Evolutionary conservation across 2,329 filamentous ascomycete species (phyloP).

Genomic region (Sclerotinia subarctica): DNA sequence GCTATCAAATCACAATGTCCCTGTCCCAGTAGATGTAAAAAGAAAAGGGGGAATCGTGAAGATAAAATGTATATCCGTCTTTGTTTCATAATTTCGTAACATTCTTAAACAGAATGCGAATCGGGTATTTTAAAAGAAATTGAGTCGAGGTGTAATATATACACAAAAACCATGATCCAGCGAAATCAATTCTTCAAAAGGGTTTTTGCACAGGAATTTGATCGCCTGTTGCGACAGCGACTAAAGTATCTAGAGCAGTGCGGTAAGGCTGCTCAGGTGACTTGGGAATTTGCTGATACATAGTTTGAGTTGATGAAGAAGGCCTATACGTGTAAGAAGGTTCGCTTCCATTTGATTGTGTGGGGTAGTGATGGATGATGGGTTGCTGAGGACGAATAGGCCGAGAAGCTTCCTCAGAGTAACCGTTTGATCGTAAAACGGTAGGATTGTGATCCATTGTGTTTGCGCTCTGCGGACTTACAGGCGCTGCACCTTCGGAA

Average conservation of each 20-base stretch:
- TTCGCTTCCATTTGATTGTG: slow-evolving; percentile 23
- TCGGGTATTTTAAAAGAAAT: slow-evolving; percentile 4
- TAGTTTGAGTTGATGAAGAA: slow-evolving; percentile 34
- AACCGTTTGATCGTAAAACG: slow-evolving; percentile 50
- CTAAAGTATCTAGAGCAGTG: slow-evolving; percentile 58
- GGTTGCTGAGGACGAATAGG: slow-evolving; percentile 25
- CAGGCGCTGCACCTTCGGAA: slow-evolving; percentile 51
- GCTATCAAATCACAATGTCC: slow-evolving; percentile 4
- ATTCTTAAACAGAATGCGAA: not conserved
- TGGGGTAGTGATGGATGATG: slow-evolving; percentile 27
- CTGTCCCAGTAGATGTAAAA: not conserved
- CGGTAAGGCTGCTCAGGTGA: slow-evolving; percentile 45
- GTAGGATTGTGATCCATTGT: slow-evolving; percentile 50
- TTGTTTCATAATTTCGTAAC: slow-evolving; percentile 12
- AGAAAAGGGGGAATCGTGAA: not conserved
- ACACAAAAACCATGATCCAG: slow-evolving; percentile 4
- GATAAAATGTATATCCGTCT: slow-evolving; percentile 1
- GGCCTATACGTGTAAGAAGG: slow-evolving; percentile 32
- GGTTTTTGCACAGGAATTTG: slow-evolving; percentile 37
- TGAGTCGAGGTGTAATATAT: slow-evolving; percentile 9
- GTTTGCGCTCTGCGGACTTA: slow-evolving; percentile 47
- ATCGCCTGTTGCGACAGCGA: slow-evolving; percentile 61
- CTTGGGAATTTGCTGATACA: slow-evolving; percentile 36
- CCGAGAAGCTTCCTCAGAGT: slow-evolving; percentile 41
- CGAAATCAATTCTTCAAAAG: slow-evolving; percentile 39